These are phyloP conservation scores for Podila minutissima DNA, from an alignment of 192 early-diverging fungal genomes.

Conservation along the genomic window DNA sequence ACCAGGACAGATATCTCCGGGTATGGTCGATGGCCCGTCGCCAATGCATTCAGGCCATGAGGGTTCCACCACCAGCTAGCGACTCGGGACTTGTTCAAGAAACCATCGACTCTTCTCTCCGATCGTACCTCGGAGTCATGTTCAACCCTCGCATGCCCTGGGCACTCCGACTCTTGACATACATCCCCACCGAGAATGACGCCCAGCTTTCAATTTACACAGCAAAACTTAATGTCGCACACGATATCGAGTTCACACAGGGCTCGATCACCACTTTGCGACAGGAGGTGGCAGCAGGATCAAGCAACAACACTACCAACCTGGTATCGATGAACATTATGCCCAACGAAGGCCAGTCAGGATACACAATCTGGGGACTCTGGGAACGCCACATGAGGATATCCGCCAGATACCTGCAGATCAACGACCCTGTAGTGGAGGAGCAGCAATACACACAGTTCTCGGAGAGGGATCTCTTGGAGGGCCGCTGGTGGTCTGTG, in stretches of 20 bases:
- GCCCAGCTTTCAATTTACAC: slow-evolving; percentile 33
- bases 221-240: slow-evolving; percentile 10
- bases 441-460: slow-evolving; percentile 19
- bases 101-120: slow-evolving; percentile 20
- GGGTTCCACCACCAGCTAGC: slow-evolving; percentile 11
- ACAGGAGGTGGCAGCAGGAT: slow-evolving; percentile 15
- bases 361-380: slow-evolving; percentile 38
- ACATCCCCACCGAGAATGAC: slow-evolving; percentile 42
- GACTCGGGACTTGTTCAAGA: slow-evolving; percentile 37
- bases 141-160: slow-evolving; percentile 39
- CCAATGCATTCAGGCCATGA: slow-evolving; percentile 29
- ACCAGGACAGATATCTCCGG: slow-evolving; percentile 39
- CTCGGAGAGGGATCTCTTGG: slow-evolving; percentile 18
- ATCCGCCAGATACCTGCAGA: slow-evolving; percentile 30
- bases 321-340: slow-evolving; percentile 13
- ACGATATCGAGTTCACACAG: slow-evolving; percentile 24
- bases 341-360: slow-evolving; percentile 21
- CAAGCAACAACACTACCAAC: slow-evolving; percentile 13
- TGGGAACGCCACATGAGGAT: slow-evolving; percentile 28
- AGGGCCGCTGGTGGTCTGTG: slow-evolving; percentile 49
- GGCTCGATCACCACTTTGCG: slow-evolving; percentile 22
- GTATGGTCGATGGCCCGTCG: slow-evolving; percentile 37
- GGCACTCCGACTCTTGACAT: slow-evolving; percentile 31
- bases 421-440: slow-evolving; percentile 30
- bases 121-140: slow-evolving; percentile 24